Evolutionary conservation across 2,329 filamentous ascomycete species (phyloP), one percentile per base, ranked within the genome.

Genomic region (Fusarium citri): DNA sequence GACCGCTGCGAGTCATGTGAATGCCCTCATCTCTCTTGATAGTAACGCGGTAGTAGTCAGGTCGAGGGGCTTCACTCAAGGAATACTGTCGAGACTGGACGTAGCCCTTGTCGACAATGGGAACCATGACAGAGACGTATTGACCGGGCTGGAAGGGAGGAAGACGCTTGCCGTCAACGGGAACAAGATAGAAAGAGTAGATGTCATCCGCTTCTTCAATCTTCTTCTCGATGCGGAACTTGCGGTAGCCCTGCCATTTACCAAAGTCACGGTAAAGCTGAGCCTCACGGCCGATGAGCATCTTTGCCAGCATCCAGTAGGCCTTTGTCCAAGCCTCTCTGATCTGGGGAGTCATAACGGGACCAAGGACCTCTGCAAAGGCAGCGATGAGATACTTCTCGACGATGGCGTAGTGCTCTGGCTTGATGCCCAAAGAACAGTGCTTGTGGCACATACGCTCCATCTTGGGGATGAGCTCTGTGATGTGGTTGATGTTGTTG

Each of bases 1-100:
- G 60, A 18, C 69, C 72, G 4, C 55, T 69, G 14, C 67, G 68
- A 72, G 78, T 65, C 74, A 79, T 63, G 48, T 84, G 80, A 16
- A 88, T 74, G 6, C 88, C 89, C 4, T 81, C 77, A 74, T 93
- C 90, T 63, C 85, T 87, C 84, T 93, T 93, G 59, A 94, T 85
- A 51, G 86, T 91, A 79, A 94, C 90, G 30, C 92, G 87, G 79
- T 92, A 92, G 78, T 89, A 87, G 51, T 87, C 83, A 11, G 84
- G 80, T 4, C 82, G 82, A 4, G 89, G 90, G 51, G 87, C 84
- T 68, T 93, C 90, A 73, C 87, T 91, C 65, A 94, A 84, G 26
- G 90, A 92, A 80, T 93, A 94, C 78, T 94, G 92, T 31, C 91
- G 84, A 20, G 88, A 85, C 78, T 94, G 92, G 69, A 84, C 80